Evolutionary conservation across 306 rosid species (phyloP), one percentile per base, ranked within the genome.

Genomic region (Dalbergia oliveri): DNA sequence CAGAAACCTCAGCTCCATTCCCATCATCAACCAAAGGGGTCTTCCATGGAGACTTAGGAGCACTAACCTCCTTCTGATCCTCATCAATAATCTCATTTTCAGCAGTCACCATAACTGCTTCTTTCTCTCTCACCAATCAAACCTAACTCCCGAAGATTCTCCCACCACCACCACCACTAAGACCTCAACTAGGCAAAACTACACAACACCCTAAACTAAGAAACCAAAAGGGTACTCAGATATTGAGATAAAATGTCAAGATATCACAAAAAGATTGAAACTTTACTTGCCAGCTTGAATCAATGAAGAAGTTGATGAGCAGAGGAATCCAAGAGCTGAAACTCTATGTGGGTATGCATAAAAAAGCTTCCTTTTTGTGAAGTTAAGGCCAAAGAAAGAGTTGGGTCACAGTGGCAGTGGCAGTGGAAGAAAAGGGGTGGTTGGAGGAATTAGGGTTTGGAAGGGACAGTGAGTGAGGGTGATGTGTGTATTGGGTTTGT

Each of bases 11-110:
- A 50, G 19, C 67, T 4, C 83, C 85, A 37, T 74, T 85, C 68
- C 82, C 92, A 56, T 79, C 91, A 34, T 81, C 92, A 34, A 72
- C 69, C 9, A 47, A 51, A 5, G 91, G 93, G 18, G 93, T 91
- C 85, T 90, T 95, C 98, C 98, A 95, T 2, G 99, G 94, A 9
- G 97, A 91, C 88, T 87, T 91, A 11, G 94, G 95, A 19, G 73
- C 97, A 82, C 54, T 83, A 59, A 73, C 66, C 70, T 87, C 97
- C 83, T 83, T 92, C 75, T 71, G 86, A 84, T 81, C 85, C 65
- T 84, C 89, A 59, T 78, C 72, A 53, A 76, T 67, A 88, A 78
- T 83, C 78, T 92, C 94, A 84, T 75, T 88, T 13, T 93, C 99
- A 69, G 86, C 96, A 91, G 75, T 88, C 82, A 91, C 91, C 96